Evolutionary conservation across 495 filamentous ascomycete species (phyloP).

Genomic region (Xylaria venustula): DNA sequence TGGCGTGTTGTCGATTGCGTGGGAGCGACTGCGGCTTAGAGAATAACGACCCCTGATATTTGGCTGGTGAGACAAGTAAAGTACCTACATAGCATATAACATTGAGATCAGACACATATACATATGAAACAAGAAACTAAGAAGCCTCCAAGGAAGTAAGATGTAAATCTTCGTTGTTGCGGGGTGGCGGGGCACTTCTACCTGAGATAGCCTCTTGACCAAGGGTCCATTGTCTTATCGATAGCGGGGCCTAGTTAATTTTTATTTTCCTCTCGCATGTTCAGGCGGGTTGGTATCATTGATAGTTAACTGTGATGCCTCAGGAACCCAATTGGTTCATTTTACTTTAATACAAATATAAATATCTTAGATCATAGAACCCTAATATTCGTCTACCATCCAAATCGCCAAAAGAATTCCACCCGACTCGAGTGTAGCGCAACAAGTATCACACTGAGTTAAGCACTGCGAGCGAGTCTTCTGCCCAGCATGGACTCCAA

Average conservation of each 20-base stretch:
- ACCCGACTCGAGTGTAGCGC: background rate
- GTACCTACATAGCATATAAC: too few species aligned
- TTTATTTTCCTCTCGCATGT: conserved; percentile 12
- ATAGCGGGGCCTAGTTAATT: conserved; percentile 15
- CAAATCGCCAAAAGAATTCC: too few species aligned
- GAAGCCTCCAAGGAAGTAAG: too few species aligned
- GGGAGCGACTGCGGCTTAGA: too few species aligned
- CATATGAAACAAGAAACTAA: too few species aligned
- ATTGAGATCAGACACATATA: too few species aligned
- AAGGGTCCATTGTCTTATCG: conserved; percentile 12
- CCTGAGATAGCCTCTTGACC: too few species aligned
- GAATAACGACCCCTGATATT: too few species aligned
- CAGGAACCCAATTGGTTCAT: background rate
- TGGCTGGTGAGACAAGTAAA: too few species aligned
- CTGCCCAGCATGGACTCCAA: conserved; percentile 36
- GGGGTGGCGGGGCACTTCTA: conserved; percentile 1
- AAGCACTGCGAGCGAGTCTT: background rate
- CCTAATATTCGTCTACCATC: too few species aligned
- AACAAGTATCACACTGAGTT: background rate
- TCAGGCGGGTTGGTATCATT: background rate
- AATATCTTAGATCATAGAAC: background rate
- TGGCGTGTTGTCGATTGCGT: too few species aligned
- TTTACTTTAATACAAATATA: background rate
- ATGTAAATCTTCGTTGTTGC: background rate
- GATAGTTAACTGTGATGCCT: background rate